Evolutionary conservation across 306 rosid species (phyloP).

Genomic region (Urtica urens): DNA sequence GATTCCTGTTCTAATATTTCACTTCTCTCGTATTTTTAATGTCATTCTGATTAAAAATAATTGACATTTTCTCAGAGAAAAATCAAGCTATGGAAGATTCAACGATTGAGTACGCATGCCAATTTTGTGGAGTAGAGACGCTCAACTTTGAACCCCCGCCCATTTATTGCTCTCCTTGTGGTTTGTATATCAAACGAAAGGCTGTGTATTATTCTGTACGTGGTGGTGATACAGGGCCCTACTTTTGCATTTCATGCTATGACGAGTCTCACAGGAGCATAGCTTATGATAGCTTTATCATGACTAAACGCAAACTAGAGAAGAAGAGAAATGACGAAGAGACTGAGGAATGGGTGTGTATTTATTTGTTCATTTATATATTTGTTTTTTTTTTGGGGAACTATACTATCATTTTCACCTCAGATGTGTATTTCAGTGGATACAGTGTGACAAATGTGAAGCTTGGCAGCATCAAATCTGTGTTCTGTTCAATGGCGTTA

Average conservation of each 20-base stretch:
- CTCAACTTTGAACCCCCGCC: slow-evolving; percentile 96
- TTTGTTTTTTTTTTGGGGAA: slow-evolving; percentile 8
- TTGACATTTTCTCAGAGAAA: too few relatives aligned
- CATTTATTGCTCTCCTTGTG: slow-evolving; percentile 82
- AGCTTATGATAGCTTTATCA: slow-evolving; percentile 58
- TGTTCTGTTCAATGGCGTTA: slow-evolving; percentile 85
- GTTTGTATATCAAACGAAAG: slow-evolving; percentile 82
- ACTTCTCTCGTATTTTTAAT: too few relatives aligned
- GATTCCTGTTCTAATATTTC: too few relatives aligned
- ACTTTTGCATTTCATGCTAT: slow-evolving; percentile 87
- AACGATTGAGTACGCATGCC: slow-evolving; percentile 96
- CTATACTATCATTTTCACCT: slow-evolving; percentile 14
- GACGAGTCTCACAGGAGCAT: slow-evolving; percentile 81
- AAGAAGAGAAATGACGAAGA: slow-evolving; percentile 98
- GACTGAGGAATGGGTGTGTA: slow-evolving; percentile 85
- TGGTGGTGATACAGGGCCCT: slow-evolving; percentile 83
- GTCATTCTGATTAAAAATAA: too few relatives aligned
- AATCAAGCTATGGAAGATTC: slow-evolving; percentile 88
- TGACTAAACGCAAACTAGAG: slow-evolving; percentile 68
- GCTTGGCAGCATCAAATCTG: slow-evolving; percentile 99
- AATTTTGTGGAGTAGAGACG: slow-evolving; percentile 93
- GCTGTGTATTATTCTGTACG: slow-evolving; percentile 82
- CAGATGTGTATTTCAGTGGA: slow-evolving; percentile 55
- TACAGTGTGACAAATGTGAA: slow-evolving; percentile 98
- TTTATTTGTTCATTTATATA: slow-evolving; percentile 1